Evolutionary conservation across 2,329 filamentous ascomycete genomes (phyloP), one percentile per base, ranked within the genome.

Genomic region (Nannizzia gypsea): DNA sequence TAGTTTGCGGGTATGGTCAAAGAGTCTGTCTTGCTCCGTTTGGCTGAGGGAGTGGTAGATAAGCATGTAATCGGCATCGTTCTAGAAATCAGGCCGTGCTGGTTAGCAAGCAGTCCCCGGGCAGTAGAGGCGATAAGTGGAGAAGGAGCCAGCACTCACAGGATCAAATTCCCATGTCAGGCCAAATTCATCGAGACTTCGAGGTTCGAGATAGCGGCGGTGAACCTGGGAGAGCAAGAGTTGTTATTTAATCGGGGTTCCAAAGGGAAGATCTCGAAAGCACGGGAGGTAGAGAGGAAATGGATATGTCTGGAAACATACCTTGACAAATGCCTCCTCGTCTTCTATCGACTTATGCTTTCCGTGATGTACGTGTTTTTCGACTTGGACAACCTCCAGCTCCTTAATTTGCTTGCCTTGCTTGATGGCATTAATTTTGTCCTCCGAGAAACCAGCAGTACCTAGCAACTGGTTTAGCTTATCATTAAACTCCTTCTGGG

Each of bases 21-120:
- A 91, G 56, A 90, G 80, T 60, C 83, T 76, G 61, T 89, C 81
- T 67, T 89, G 87, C 69, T 89, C 82, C 63, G 82, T 81, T 65
- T 89, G 84, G 3, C 83, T 81, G 57, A 90, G 83, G 83, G 83
- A 88, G 60, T 83, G 79, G 72, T 87, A 88, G 73, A 90, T 87
- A 61, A 91, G 72, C 59, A 90, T 77, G 66, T 83, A 90, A 54
- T 87, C 83, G 17, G 82, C 80, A 67, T 90, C 85, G 57, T 64
- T 66, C 75, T 77, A 57, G 78, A 31, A 34, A 6, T 6, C 42
- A 11, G 22, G 22, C 2, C 22, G 13, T 46, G 22, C 54, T 54
- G 42, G 59, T 60, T 56, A 54, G 38, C n/a, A 5, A 42, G n/a
- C 60, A 46, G 15, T 11, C 40, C 50, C 48, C n/a, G 52, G 3